Evolutionary conservation across 2,329 filamentous ascomycete species (phyloP), one percentile per base, ranked within the genome.

Genomic region (Talaromyces sp.): DNA sequence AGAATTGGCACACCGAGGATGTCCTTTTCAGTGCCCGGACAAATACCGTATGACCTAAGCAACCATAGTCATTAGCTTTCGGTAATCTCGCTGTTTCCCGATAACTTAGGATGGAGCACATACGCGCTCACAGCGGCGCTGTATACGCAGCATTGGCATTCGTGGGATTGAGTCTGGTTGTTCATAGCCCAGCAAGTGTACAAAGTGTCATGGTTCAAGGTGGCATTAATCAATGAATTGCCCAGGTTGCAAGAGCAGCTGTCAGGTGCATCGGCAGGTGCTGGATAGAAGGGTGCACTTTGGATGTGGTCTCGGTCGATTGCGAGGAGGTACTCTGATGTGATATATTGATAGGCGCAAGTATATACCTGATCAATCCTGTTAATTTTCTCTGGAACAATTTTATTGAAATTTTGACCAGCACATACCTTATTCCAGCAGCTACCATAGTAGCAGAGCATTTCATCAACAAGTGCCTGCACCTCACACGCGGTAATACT

Each of bases 381-480:
- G 24, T 33, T 16, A 33, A 6, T 27, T 2, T n/a, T 16, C 6
- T 31, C 31, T 31, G 10, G 8, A 52, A 31, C 24, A 13, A 9
- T 54, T 16, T 16, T 8, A 27, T 7, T 8, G 11, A 14, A 47
- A 11, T 7, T 22, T 47, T 47, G 5, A 14, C 41, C 4, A n/a
- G 24, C 2, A 19, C 4, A 35, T 54, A 60, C 57, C 57, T 47
- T 60, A 27, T 60, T 60, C 57, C 41, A 60, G 57, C 57, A 60
- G 24, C 57, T 60, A 11, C 57, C 24, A 22, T 60, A 60, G 57
- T 60, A 60, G 14, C 57, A 60, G 19, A 60, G 57, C 57, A 60
- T 60, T 24, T 60, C 39, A 47, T 60, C 57, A 33, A 60, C 57
- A 16, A 60, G 57, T 11, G 10, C 39, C 57, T 60, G 41, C 7